phyloP scores from a whole-genome alignment of 208 protist species.

The Angomonas ambiguus region DNA sequence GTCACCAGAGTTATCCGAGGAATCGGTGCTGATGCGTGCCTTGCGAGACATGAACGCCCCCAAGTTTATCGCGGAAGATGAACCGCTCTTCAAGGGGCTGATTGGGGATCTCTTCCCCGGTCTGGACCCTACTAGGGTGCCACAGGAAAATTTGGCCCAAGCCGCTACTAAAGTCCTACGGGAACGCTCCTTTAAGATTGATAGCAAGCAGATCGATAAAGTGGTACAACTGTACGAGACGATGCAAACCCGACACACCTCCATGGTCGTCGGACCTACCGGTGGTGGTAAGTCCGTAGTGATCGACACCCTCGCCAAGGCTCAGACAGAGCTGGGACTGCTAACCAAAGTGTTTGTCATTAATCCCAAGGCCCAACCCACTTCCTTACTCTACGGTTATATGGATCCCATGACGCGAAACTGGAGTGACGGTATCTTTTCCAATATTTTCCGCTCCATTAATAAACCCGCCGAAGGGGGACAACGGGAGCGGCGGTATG shows the following conservation, averaged over 20 bases:
- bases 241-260: slow-evolving; percentile 98
- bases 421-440: slow-evolving; percentile 99
- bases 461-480: slow-evolving; percentile 82
- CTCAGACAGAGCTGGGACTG: slow-evolving; percentile 91
- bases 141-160: slow-evolving; percentile 93
- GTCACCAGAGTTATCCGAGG: slow-evolving; percentile 91
- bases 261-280: slow-evolving; percentile 98
- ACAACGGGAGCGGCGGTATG: slow-evolving; percentile 91
- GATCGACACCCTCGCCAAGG: slow-evolving; percentile 92
- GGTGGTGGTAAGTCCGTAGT: slow-evolving; percentile 98
- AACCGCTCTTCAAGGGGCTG: slow-evolving; percentile 97
- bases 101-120: slow-evolving; percentile 98
- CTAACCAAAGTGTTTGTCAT: slow-evolving; percentile 93
- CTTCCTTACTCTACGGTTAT: slow-evolving; percentile 97
- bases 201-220: slow-evolving; percentile 96
- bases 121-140: slow-evolving; percentile 92
- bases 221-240: slow-evolving; percentile 99
- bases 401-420: slow-evolving; percentile 98
- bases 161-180: slow-evolving; percentile 88
- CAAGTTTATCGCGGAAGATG: slow-evolving; percentile 99
- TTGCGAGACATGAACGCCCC: slow-evolving; percentile 99
- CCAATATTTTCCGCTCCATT: slow-evolving; percentile 97
- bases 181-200: slow-evolving; percentile 73
- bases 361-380: slow-evolving; percentile 98
- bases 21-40: slow-evolving; percentile 98